Evolutionary conservation across 179 eudicot species (phyloP), one percentile per base, ranked within the genome.

Genomic region (Carnegiea gigantea): DNA sequence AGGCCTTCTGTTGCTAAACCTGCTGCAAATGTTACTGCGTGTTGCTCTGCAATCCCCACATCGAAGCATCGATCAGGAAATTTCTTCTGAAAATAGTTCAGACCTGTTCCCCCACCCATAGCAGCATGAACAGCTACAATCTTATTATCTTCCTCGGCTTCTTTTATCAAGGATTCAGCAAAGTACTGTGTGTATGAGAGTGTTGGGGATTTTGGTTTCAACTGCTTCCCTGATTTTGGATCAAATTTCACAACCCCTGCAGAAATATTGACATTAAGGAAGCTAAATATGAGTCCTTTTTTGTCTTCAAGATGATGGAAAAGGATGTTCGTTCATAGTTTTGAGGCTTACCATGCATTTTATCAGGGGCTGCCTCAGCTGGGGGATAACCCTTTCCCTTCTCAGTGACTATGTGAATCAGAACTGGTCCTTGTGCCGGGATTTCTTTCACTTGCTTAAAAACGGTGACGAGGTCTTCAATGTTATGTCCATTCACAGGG

Each of bases 41-140:
- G 97, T 78, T 92, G 97, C 81, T 92, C 97, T 13, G 94, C 94
- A 33, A 92, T 91, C 24, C 97, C 97, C 33, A 92, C 97, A 57
- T 92, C 94, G 57, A 92, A 92, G 79, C 97, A 92, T 3, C 93
- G 93, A 44, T 87, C 80, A 5, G 97, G 94, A 78, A 92, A 92
- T 62, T 51, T 85, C 81, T 92, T 90, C 74, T 91, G 91, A 79
- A 92, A 92, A 78, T 88, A 89, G 77, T 91, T 92, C 6, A 92
- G 89, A 28, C 94, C 97, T 14, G 97, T 92, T 62, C 94, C 97
- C 44, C 97, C 94, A 64, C 97, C 94, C 97, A 92, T 92, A 43
- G 97, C 94, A 23, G 94, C 97, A 79, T 92, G 97, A 75, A 92
- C 86, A n/a, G 92, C 93, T 77, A 92, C 93, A 79, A 92, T 85